These are phyloP conservation scores for Mycothermus thermophilus DNA, from an alignment of 495 filamentous ascomycete species.

Conservation along the genomic window DNA sequence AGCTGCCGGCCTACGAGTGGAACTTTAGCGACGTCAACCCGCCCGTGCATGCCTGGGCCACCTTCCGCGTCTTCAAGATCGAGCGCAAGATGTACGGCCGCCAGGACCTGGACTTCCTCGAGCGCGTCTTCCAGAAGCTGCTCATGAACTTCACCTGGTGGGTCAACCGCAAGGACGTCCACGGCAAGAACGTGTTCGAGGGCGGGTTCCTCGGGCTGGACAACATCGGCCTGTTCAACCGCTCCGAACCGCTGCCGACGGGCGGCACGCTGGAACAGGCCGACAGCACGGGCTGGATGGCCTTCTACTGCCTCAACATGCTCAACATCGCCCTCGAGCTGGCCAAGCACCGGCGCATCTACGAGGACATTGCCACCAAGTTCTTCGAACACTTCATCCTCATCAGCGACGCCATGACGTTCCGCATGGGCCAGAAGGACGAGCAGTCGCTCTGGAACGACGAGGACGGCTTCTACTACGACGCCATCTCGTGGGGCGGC, in stretches of 20 bases:
- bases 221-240: constrained; percentile 95
- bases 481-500: constrained; percentile 89
- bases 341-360: constrained; percentile 88
- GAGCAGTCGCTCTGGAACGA: constrained; percentile 90
- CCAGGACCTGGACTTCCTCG: constrained; percentile 87
- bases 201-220: constrained; percentile 93
- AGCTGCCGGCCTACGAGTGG: constrained; percentile 86
- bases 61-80: constrained; percentile 92
- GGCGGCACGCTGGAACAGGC: constrained; percentile 90
- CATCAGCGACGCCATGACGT: constrained; percentile 97
- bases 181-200: constrained; percentile 94
- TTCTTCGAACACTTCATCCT: constrained; percentile 98
- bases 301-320: constrained; percentile 89
- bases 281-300: constrained; percentile 98
- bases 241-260: constrained; percentile 90
- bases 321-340: constrained; percentile 90
- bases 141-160: constrained; percentile 97
- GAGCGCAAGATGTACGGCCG: constrained; percentile 93
- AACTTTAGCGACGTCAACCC: constrained; percentile 97
- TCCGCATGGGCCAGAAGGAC: constrained; percentile 55
- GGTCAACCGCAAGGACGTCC: constrained; percentile 88
- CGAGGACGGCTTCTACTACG: constrained; percentile 93
- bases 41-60: constrained; percentile 90
- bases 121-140: constrained; percentile 92
- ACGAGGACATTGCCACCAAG: constrained; percentile 95